These are phyloP conservation scores for Anacardium occidentale DNA, from an alignment of 345 rosid species.

Conservation along the genomic window DNA sequence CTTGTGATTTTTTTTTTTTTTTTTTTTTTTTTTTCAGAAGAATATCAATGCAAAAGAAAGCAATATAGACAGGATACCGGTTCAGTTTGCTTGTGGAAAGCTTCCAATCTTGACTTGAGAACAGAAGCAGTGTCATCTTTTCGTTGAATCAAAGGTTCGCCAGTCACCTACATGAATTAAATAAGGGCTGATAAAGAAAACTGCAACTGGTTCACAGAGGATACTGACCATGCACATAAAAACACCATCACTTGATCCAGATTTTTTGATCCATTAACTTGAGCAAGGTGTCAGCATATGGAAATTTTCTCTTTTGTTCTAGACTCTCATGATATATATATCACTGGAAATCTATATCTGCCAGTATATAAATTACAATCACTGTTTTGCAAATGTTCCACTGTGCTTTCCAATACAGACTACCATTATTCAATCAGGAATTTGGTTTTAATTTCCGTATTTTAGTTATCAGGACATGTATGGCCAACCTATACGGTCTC, in stretches of 20 bases:
- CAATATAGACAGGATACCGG: constrained; percentile 46
- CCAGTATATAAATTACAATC: background rate
- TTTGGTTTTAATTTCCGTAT: background rate
- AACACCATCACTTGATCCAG: constrained; percentile 1
- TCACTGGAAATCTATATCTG: background rate
- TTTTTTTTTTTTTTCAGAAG: too few relatives aligned
- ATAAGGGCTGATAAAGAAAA: constrained; percentile 10
- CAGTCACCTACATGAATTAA: constrained; percentile 58
- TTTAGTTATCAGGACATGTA: background rate
- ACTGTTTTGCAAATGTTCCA: background rate
- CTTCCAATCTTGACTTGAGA: constrained; percentile 80
- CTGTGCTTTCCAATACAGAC: background rate
- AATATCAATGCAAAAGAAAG: background rate
- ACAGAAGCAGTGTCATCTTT: constrained; percentile 90
- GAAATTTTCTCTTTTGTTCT: background rate
- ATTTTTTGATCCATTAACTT: too few relatives aligned
- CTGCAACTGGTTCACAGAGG: background rate
- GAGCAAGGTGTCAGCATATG: background rate
- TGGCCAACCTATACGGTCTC: constrained; percentile 1
- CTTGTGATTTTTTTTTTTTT: background rate
- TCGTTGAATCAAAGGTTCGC: constrained; percentile 88
- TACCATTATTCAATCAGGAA: background rate
- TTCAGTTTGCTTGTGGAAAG: constrained; percentile 88
- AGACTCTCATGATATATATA: background rate
- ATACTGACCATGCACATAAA: background rate